These are phyloP conservation scores for Exophiala sideris DNA, from an alignment of 2,329 filamentous ascomycete species.

Conservation along the genomic window DNA sequence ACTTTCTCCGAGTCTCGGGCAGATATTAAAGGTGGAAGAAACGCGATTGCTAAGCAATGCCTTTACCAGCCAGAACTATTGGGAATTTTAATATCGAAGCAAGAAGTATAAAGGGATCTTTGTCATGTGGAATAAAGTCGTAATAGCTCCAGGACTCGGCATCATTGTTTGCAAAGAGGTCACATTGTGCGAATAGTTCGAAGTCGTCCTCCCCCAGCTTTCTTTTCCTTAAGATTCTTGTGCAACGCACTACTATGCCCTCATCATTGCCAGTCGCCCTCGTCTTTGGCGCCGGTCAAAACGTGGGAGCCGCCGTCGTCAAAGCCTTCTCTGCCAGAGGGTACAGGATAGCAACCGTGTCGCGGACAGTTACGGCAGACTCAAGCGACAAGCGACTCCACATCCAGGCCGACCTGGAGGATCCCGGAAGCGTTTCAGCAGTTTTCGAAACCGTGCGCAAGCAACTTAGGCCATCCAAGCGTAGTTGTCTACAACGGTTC, in stretches of 20 bases:
- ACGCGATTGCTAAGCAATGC: constrained; percentile 1
- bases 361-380: not conserved
- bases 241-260: not conserved
- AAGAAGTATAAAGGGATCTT: not conserved
- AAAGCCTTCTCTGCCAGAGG: constrained; percentile 16
- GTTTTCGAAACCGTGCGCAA: constrained; percentile 40
- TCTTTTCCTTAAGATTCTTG: not conserved
- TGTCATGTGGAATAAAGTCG: not conserved
- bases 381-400: constrained; percentile 23
- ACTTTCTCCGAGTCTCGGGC: constrained; percentile 19
- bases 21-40: constrained; percentile 12
- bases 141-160: not conserved
- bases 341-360: constrained; percentile 17
- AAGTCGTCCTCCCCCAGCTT: not conserved
- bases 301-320: constrained; percentile 8
- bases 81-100: not conserved
- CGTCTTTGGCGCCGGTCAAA: constrained; percentile 33
- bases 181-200: not conserved
- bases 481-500: constrained; percentile 33
- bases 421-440: constrained; percentile 32
- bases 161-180: not conserved
- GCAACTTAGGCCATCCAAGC: constrained; percentile 28
- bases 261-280: constrained; percentile 9
- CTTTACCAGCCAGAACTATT: constrained; percentile 3
- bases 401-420: constrained; percentile 35